Conservation (phyloP, 768 basidiomycete genomes). For the Lactarius evosmus region DNA sequence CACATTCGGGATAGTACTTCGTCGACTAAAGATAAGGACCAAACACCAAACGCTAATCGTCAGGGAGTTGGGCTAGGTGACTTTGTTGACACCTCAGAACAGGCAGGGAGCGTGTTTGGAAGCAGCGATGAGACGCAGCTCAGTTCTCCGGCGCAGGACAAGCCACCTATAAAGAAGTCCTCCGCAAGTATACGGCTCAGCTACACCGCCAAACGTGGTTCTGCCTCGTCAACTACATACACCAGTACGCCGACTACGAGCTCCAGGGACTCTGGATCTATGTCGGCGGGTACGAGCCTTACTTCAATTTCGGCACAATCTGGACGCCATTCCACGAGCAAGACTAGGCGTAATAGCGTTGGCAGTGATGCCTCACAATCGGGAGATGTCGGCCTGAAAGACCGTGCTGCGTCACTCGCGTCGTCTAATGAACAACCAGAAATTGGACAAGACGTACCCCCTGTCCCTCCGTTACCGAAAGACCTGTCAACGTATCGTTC, state of each 20-base stretch:
- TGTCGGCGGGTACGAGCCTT: constrained; percentile 72
- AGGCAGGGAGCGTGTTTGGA: constrained; percentile 42
- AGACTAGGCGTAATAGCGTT: constrained; percentile 72
- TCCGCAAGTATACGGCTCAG: constrained; percentile 60
- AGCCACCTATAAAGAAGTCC: constrained; percentile 63
- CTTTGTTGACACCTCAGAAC: constrained; percentile 41
- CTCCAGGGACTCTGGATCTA: constrained; percentile 82
- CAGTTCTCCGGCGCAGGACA: constrained; percentile 49
- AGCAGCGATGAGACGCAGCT: constrained; percentile 52
- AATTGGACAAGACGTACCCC: constrained; percentile 66
- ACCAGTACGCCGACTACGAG: constrained; percentile 71
- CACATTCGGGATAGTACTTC: constrained; percentile 41
- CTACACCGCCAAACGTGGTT: constrained; percentile 83
- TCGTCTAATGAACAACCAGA: constrained; percentile 58
- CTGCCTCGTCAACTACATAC: constrained; percentile 85
- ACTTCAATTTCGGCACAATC: constrained; percentile 74
- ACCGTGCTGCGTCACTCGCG: constrained; percentile 62
- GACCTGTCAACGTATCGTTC: constrained; percentile 77
- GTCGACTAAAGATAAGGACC: constrained; percentile 46
- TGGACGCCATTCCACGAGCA: constrained; percentile 64
- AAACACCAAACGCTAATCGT: constrained; percentile 36
- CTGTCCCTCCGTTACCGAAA: constrained; percentile 91
- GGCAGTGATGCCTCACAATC: constrained; percentile 81
- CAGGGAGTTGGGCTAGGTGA: constrained; percentile 39
- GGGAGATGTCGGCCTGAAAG: constrained; percentile 61